phyloP scores from a whole-genome alignment of 805 yeast genomes.

The Sugiyamaella boreocaroliniensis region DNA sequence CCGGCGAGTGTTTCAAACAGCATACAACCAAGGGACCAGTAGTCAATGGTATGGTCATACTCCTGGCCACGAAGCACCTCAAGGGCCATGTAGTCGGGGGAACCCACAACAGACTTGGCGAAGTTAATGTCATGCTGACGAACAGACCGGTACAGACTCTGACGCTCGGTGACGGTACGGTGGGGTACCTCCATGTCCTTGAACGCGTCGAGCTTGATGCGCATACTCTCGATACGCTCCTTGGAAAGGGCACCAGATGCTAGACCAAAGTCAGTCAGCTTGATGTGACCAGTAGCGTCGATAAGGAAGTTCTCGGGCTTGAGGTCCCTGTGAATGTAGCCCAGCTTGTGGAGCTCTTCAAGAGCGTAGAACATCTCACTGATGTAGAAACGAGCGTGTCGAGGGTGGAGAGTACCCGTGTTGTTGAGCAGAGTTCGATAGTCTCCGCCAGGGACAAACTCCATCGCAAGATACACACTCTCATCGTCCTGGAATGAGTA shows the following conservation, averaged over 20 bases:
- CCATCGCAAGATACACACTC: constrained; percentile 93
- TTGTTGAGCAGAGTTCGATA: constrained; percentile 89
- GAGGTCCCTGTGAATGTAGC: constrained; percentile 93
- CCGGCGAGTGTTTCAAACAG: constrained; percentile 93
- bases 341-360: constrained; percentile 86
- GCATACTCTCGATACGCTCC: constrained; percentile 91
- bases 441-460: constrained; percentile 99
- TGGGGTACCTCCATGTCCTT: constrained; percentile 69
- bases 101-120: constrained; percentile 94
- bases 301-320: constrained; percentile 92
- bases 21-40: constrained; percentile 98
- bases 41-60: constrained; percentile 94
- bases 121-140: constrained; percentile 68
- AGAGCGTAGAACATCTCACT: constrained; percentile 96
- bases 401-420: constrained; percentile 87
- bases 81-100: constrained; percentile 98
- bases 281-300: constrained; percentile 85
- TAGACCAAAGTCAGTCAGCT: constrained; percentile 91
- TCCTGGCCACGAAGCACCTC: constrained; percentile 92
- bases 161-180: constrained; percentile 79
- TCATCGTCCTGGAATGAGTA: constrained; percentile 94
- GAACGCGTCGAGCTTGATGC: constrained; percentile 53
- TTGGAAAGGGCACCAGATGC: constrained; percentile 94
- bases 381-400: constrained; percentile 91
- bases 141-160: constrained; percentile 70